These are phyloP conservation scores for Penicillium occitanis DNA, from an alignment of 2,329 filamentous ascomycete species.

Conservation along the genomic window DNA sequence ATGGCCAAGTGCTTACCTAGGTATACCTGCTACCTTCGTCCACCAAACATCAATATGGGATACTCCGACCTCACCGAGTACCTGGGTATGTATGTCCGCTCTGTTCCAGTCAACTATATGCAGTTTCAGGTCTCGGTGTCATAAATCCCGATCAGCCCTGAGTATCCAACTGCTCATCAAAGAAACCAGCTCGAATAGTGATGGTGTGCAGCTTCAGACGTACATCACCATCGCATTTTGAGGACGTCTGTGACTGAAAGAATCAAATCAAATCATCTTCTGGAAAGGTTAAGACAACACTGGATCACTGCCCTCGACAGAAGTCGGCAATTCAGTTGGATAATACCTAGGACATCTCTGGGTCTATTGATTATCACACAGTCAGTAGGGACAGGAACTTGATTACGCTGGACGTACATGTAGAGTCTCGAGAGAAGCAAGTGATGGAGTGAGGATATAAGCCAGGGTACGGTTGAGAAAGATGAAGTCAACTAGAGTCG, in stretches of 20 bases:
- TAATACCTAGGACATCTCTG: neutral
- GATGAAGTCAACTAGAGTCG: neutral
- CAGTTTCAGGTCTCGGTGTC: neutral
- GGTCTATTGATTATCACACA: neutral
- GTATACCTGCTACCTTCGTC: neutral
- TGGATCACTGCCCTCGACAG: no score
- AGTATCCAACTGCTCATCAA: neutral
- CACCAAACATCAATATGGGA: neutral
- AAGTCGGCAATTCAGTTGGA: no score
- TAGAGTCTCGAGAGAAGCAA: neutral
- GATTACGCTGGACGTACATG: neutral
- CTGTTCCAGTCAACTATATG: neutral
- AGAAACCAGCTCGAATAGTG: neutral
- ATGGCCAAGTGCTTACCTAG: neutral
- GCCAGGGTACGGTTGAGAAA: neutral
- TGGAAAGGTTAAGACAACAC: neutral
- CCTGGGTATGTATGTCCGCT: neutral
- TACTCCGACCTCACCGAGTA: neutral
- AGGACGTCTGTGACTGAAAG: neutral
- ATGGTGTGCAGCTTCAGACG: neutral
- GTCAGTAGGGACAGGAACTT: neutral
- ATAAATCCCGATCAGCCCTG: neutral
- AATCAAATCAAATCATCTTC: neutral
- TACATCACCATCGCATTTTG: neutral
- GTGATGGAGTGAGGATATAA: neutral